Evolutionary conservation across 371 early-diverging fungal genomes (phyloP).

Genomic region (Actinomortierella ambigua): DNA sequence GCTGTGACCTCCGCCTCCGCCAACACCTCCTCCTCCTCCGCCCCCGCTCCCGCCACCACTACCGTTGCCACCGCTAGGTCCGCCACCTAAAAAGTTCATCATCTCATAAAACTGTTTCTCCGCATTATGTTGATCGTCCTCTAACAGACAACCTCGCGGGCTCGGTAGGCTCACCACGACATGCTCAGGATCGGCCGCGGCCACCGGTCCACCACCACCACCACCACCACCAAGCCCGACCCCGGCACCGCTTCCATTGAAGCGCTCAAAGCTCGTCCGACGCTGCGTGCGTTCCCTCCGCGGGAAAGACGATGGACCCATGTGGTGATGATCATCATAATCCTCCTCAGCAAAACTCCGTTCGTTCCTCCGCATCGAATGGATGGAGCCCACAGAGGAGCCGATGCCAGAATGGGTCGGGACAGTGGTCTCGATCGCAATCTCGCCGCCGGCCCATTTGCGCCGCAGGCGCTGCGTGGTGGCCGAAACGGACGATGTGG

Average conservation of each 20-base stretch:
- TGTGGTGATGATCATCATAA: background rate
- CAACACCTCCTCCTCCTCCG: background rate
- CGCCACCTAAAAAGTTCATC: constrained; percentile 5
- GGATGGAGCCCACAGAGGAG: background rate
- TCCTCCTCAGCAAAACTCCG: background rate
- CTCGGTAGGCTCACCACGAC: constrained; percentile 19
- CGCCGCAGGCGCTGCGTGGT: background rate
- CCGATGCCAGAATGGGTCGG: constrained; percentile 2
- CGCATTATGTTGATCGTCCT: constrained; percentile 9
- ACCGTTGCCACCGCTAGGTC: constrained; percentile 1
- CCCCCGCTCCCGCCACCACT: background rate
- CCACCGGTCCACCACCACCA: no score
- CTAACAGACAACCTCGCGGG: constrained; percentile 20
- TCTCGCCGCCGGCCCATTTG: constrained; percentile 8
- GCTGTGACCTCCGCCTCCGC: no score
- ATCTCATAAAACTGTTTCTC: constrained; percentile 9
- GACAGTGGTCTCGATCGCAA: constrained; percentile 2
- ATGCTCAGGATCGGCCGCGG: constrained; percentile 2
- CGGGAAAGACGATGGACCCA: background rate
- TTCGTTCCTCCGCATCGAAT: background rate
- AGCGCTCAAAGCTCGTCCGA: background rate
- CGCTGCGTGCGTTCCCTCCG: background rate
- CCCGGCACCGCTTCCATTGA: no score
- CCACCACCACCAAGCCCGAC: no score
- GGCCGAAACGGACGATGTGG: no score